These are phyloP conservation scores for Tricladium varicosporioides DNA, from an alignment of 2,329 filamentous ascomycete species.

Conservation along the genomic window DNA sequence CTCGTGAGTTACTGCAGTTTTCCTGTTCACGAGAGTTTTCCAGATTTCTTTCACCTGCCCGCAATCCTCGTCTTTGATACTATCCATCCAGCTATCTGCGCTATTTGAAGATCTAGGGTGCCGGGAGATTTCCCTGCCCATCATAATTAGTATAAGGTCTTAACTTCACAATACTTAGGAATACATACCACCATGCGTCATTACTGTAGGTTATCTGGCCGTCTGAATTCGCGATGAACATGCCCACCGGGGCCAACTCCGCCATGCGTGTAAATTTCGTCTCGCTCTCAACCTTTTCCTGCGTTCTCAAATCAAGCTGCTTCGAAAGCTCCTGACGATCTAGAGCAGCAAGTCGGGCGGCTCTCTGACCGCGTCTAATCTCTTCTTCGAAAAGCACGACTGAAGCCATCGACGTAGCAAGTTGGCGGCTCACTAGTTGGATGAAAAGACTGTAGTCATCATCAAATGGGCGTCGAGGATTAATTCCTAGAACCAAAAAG, in stretches of 20 bases:
- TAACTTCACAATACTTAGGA: neutral
- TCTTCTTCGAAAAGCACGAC: slow-evolving; percentile 83
- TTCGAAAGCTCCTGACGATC: slow-evolving; percentile 76
- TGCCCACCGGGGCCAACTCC: slow-evolving; percentile 78
- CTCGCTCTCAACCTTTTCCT: slow-evolving; percentile 65
- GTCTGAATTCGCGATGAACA: slow-evolving; percentile 75
- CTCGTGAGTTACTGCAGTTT: slow-evolving; percentile 65
- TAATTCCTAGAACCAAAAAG: slow-evolving; percentile 76
- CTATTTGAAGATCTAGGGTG: slow-evolving; percentile 58
- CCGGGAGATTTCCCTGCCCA: slow-evolving; percentile 61
- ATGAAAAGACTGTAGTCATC: slow-evolving; percentile 79
- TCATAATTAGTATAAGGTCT: neutral
- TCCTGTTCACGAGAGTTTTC: slow-evolving; percentile 59
- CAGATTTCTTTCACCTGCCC: slow-evolving; percentile 58
- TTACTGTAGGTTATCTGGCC: slow-evolving; percentile 79
- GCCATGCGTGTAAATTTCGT: slow-evolving; percentile 82
- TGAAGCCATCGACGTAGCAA: slow-evolving; percentile 77
- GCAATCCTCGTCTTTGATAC: slow-evolving; percentile 66
- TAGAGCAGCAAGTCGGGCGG: slow-evolving; percentile 70
- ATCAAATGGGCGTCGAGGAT: slow-evolving; percentile 75
- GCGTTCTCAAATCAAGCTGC: slow-evolving; percentile 65
- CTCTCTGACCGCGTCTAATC: slow-evolving; percentile 70
- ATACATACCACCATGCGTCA: slow-evolving; percentile 59
- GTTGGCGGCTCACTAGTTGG: slow-evolving; percentile 69
- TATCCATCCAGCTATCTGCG: slow-evolving; percentile 69